Evolutionary conservation across 495 filamentous ascomycete genomes (phyloP).

Genomic region (Penicillium lividum): DNA sequence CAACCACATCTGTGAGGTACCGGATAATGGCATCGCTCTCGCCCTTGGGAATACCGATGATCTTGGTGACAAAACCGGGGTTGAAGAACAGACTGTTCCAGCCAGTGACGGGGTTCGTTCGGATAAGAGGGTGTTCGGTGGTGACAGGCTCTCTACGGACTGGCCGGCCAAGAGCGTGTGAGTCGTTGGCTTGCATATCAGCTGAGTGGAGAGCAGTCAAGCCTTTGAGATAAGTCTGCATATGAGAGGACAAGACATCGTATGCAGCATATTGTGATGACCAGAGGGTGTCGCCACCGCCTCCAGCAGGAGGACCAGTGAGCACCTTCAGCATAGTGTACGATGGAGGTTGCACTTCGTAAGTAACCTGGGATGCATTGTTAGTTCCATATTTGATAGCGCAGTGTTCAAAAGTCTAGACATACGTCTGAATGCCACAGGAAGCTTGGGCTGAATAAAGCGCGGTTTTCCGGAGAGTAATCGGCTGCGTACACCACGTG

Average conservation of each 20-base stretch:
- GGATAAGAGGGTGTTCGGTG: constrained; percentile 69
- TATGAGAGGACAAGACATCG: constrained; percentile 63
- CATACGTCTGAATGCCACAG: constrained; percentile 64
- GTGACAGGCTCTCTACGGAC: constrained; percentile 68
- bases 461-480: constrained; percentile 60
- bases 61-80: constrained; percentile 73
- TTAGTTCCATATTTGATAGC: background rate
- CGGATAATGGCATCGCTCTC: constrained; percentile 68
- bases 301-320: constrained; percentile 64
- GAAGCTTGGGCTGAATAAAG: constrained; percentile 51
- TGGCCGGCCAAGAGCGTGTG: constrained; percentile 57
- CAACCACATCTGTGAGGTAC: constrained; percentile 64
- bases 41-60: constrained; percentile 63
- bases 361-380: constrained; percentile 56
- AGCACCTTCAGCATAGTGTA: constrained; percentile 73
- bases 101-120: constrained; percentile 72
- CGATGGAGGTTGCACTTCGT: constrained; percentile 76
- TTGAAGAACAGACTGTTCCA: constrained; percentile 78
- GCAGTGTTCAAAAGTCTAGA: background rate
- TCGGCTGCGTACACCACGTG: constrained; percentile 68
- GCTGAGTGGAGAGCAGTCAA: constrained; percentile 72
- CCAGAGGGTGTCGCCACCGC: constrained; percentile 77
- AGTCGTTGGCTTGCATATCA: constrained; percentile 67
- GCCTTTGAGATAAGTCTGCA: constrained; percentile 71
- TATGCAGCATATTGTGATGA: constrained; percentile 74